phyloP scores from a whole-genome alignment of 768 basidiomycete genomes.

The Rhizopogon vulgaris region DNA sequence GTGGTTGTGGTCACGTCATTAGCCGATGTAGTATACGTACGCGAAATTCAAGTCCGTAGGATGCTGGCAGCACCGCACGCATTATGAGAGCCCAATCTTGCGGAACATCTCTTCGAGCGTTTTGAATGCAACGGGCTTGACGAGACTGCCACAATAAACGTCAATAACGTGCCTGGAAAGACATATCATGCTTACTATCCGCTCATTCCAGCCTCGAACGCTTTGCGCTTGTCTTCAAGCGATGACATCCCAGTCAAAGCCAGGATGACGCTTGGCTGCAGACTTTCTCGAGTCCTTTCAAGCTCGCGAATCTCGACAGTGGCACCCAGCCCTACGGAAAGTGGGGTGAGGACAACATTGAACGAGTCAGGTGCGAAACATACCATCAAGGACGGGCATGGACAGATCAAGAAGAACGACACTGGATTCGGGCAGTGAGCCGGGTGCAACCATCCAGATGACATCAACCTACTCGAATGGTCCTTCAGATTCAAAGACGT shows the following conservation, averaged over 20 bases:
- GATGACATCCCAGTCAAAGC: constrained; percentile 94
- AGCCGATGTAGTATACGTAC: neutral
- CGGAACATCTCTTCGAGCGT: constrained; percentile 81
- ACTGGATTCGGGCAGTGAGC: constrained; percentile 31
- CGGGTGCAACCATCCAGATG: neutral
- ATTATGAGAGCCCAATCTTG: constrained; percentile 52
- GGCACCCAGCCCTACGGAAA: constrained; percentile 63
- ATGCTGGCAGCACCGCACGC: neutral
- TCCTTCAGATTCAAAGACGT: constrained; percentile 61
- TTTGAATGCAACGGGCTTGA: constrained; percentile 95
- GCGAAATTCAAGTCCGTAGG: neutral
- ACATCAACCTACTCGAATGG: constrained; percentile 72
- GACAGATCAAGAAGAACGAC: constrained; percentile 85
- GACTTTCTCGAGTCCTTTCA: constrained; percentile 40
- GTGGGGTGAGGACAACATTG: neutral
- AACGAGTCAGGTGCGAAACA: constrained; percentile 8
- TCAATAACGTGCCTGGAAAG: neutral
- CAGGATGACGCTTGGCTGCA: constrained; percentile 52
- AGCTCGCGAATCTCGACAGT: constrained; percentile 77
- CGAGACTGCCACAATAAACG: constrained; percentile 46
- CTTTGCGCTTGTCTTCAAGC: constrained; percentile 83
- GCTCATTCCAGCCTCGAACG: constrained; percentile 90
- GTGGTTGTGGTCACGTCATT: neutral
- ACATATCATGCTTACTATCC: constrained; percentile 68
- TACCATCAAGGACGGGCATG: constrained; percentile 91